Conservation (phyloP, 75 land plant genomes). For the Selaginella tamariscina region DNA sequence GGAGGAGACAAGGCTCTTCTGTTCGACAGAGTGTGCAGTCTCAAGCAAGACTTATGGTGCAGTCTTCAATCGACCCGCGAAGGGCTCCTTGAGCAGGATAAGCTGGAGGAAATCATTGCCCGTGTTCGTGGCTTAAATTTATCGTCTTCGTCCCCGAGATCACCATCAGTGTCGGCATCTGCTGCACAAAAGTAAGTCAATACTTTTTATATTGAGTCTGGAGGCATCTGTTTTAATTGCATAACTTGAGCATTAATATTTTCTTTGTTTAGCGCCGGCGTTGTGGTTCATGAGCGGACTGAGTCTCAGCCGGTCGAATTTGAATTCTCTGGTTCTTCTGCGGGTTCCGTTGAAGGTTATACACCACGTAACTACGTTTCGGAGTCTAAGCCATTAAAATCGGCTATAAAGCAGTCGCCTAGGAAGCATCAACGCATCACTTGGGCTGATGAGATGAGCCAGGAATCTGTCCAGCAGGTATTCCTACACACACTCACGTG, state of each 20-base stretch:
- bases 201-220: too few species aligned
- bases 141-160: background rate
- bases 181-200: too few species aligned
- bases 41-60: conserved; percentile 44
- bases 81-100: conserved; percentile 7
- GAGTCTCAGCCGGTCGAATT: background rate
- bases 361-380: conserved; percentile 28
- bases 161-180: too few species aligned
- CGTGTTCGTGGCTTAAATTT: conserved; percentile 1
- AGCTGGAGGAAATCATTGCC: conserved; percentile 1
- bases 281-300: background rate
- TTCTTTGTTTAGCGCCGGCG: background rate
- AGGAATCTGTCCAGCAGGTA: conserved; percentile 1
- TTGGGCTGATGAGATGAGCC: conserved; percentile 13
- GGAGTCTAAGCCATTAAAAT: background rate
- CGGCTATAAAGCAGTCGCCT: background rate
- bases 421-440: background rate
- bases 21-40: conserved; percentile 50
- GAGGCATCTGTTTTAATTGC: too few species aligned
- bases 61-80: conserved; percentile 32
- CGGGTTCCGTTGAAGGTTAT: conserved; percentile 84
- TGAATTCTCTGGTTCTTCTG: conserved; percentile 10
- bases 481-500: background rate
- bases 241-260: too few species aligned
- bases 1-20: conserved; percentile 54